Evolutionary conservation across 495 filamentous ascomycete genomes (phyloP), one percentile per base, ranked within the genome.

Genomic region (Alectoria sarmentosa): DNA sequence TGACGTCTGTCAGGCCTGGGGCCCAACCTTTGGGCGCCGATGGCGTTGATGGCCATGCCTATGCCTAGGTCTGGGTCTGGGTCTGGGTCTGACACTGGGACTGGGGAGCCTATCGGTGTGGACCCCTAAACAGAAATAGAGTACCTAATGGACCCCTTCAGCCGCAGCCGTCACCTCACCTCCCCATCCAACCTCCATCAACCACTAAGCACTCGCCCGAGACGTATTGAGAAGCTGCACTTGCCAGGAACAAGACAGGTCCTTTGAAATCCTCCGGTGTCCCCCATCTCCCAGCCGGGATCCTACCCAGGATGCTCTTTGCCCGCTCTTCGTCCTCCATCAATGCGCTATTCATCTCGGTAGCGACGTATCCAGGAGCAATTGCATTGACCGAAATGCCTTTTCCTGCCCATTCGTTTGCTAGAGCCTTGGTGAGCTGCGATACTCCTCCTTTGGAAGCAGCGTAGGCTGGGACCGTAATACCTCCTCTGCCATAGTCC

Each of bases 121-220:
- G 52, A 32, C 52, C 52, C 52, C 30, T 19, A 13, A 48, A 34
- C 6, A 34, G n/a, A 42, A 28, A 26, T 11, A 38, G 11, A 38
- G 37, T 11, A 15, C 34, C 26, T 38, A 13, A 23, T 3, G 21
- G 41, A 30, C 26, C 28, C 52, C 41, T 21, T 55, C 28, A 36
- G 21, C 52, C 52, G 19, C 52, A 63, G 17, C 26, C 34, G 36
- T 17, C 28, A 32, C 11, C 90, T 90, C 91, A 96, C 94, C 91
- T 91, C 11, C 90, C 90, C 91, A 96, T 95, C 91, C 92, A 96
- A 42, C 92, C 92, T 34, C 92, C 92, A 78, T 96, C 92, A 54
- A 96, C 90, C 8, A 88, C 85, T 65, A 96, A 66, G 1, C 89
- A 78, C 70, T 93, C 89, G 1, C 92, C 92, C 62, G 82, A 89